Evolutionary conservation across 2,329 filamentous ascomycete species (phyloP).

Genomic region (Colletotrichum musicola): DNA sequence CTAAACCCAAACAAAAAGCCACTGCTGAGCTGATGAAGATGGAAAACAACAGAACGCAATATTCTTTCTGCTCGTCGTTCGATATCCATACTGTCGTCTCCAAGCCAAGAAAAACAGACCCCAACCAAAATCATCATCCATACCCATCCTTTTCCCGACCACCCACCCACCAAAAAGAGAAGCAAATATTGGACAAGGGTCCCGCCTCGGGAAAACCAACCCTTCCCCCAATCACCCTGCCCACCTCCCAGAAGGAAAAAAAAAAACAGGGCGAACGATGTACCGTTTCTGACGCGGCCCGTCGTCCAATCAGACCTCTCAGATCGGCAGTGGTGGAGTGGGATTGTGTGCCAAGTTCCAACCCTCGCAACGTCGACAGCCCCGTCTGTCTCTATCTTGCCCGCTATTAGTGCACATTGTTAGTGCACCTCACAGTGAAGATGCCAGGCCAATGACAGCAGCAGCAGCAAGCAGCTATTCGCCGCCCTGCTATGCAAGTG

Average conservation of each 20-base stretch:
- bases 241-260: background rate
- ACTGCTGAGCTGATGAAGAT: too few relatives aligned
- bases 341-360: too few relatives aligned
- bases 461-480: background rate
- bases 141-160: background rate
- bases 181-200: background rate
- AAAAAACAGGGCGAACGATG: slow-evolving; percentile 38
- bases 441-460: background rate
- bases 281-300: slow-evolving; percentile 21
- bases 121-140: background rate
- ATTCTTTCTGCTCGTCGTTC: too few relatives aligned
- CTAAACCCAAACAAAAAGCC: too few relatives aligned
- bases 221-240: background rate
- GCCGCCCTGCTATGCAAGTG: background rate
- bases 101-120: background rate
- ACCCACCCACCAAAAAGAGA: background rate
- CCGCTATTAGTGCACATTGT: background rate
- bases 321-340: background rate
- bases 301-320: slow-evolving; percentile 27
- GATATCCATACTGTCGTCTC: too few relatives aligned
- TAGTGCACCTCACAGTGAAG: background rate
- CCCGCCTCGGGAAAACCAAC: background rate
- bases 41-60: too few relatives aligned
- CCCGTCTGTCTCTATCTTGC: slow-evolving; percentile 14
- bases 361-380: slow-evolving; percentile 25